phyloP scores from a whole-genome alignment of 345 rosid species.

The Sapria himalayana region DNA sequence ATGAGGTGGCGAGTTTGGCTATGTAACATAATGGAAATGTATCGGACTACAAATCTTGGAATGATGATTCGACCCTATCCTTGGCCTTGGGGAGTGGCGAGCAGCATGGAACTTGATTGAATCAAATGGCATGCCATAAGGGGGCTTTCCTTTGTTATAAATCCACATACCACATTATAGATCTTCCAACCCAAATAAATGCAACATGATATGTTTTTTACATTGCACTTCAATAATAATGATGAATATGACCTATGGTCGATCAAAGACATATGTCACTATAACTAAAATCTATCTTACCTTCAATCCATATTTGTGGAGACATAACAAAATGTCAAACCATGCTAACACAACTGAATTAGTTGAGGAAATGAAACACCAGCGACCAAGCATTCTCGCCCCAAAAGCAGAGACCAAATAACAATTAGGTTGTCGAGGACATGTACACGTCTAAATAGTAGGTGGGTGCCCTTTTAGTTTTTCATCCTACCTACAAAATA shows the following conservation, averaged over 20 bases:
- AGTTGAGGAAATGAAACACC: neutral
- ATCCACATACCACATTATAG: neutral
- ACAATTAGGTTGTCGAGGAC: neutral
- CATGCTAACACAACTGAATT: neutral
- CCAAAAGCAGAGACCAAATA: neutral
- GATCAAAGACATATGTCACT: neutral
- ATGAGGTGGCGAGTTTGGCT: neutral
- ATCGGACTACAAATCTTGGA: neutral
- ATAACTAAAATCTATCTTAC: conserved; percentile 1
- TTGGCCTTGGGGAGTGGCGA: conserved; percentile 8
- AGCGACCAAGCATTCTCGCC: neutral
- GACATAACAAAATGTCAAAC: neutral
- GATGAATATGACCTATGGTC: neutral
- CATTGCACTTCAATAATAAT: neutral
- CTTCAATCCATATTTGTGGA: conserved; percentile 1
- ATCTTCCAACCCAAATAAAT: conserved; percentile 3
- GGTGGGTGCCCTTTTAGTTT: too few relatives aligned
- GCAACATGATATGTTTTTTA: conserved; percentile 1
- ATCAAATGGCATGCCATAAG: conserved; percentile 10
- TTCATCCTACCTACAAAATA: too few relatives aligned
- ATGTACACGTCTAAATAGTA: too few relatives aligned
- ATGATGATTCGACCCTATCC: conserved; percentile 4
- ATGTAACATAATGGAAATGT: neutral
- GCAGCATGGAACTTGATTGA: conserved; percentile 6
- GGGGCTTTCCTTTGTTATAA: conserved; percentile 6